Evolutionary conservation across 306 rosid species (phyloP).

Genomic region (Lupinus albus): DNA sequence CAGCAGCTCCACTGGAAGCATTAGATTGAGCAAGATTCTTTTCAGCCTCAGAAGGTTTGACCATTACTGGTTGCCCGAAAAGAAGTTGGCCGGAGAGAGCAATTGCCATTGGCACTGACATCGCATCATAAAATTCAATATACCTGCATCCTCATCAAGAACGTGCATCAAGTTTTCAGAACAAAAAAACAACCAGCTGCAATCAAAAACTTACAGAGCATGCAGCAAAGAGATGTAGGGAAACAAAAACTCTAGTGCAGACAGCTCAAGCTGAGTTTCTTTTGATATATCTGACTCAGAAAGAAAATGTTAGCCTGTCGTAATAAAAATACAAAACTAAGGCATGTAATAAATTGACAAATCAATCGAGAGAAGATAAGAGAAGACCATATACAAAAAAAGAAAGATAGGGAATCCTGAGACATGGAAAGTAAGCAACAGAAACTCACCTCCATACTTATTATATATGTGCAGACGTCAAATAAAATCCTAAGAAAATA

Average conservation of each 20-base stretch:
- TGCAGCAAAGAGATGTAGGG: slow-evolving; percentile 75
- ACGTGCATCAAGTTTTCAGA: slow-evolving; percentile 58
- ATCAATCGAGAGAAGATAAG: slow-evolving; percentile 24
- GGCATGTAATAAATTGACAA: slow-evolving; percentile 37
- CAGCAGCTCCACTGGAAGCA: slow-evolving; percentile 69
- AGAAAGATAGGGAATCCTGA: slow-evolving; percentile 33
- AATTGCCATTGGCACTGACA: slow-evolving; percentile 99
- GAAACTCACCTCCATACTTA: background rate
- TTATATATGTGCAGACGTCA: background rate
- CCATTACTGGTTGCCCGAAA: slow-evolving; percentile 97
- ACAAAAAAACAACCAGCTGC: slow-evolving; percentile 42
- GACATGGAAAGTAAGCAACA: slow-evolving; percentile 15
- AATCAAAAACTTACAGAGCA: slow-evolving; percentile 79
- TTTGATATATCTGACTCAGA: slow-evolving; percentile 80
- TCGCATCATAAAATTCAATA: slow-evolving; percentile 94
- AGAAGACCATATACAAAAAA: slow-evolving; percentile 38
- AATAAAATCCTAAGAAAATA: slow-evolving; percentile 21
- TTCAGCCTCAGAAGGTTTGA: slow-evolving; percentile 98
- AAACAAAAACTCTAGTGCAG: slow-evolving; percentile 84
- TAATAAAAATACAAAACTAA: slow-evolving; percentile 44
- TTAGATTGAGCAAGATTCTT: slow-evolving; percentile 95
- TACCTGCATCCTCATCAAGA: slow-evolving; percentile 77
- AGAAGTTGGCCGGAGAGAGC: slow-evolving; percentile 96
- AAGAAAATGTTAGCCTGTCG: slow-evolving; percentile 71
- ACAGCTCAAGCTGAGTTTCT: slow-evolving; percentile 91